phyloP scores from a whole-genome alignment of 768 basidiomycete genomes.

The Russula ochroleuca region DNA sequence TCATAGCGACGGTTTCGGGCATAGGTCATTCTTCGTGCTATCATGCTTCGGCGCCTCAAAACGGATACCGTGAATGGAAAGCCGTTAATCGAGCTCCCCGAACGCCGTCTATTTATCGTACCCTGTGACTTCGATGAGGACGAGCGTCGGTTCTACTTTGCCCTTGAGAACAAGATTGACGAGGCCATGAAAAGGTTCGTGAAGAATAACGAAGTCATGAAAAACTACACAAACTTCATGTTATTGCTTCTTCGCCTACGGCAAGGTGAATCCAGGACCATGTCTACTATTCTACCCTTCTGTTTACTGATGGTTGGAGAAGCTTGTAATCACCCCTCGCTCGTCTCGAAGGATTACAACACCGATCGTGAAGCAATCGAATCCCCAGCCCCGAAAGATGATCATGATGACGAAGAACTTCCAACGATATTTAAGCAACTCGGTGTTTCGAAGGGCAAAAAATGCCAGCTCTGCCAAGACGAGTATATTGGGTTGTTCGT shows the following conservation, averaged over 20 bases:
- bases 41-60: slow-evolving; percentile 91
- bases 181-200: slow-evolving; percentile 55
- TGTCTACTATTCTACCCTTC: not conserved
- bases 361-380: slow-evolving; percentile 75
- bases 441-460: slow-evolving; percentile 52
- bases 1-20: no score
- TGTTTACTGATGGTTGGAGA: not conserved
- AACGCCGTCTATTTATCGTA: slow-evolving; percentile 62
- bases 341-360: slow-evolving; percentile 74
- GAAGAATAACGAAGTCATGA: slow-evolving; percentile 44
- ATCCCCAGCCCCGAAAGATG: slow-evolving; percentile 48
- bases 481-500: slow-evolving; percentile 45
- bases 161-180: slow-evolving; percentile 64
- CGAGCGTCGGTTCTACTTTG: slow-evolving; percentile 76
- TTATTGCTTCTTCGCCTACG: slow-evolving; percentile 75
- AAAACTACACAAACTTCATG: slow-evolving; percentile 66
- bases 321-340: slow-evolving; percentile 89
- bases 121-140: slow-evolving; percentile 71
- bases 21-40: slow-evolving; percentile 72
- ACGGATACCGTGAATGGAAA: slow-evolving; percentile 70
- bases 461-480: slow-evolving; percentile 74
- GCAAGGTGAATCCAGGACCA: slow-evolving; percentile 58
- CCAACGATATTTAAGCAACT: slow-evolving; percentile 67
- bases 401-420: slow-evolving; percentile 63
- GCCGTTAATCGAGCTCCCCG: slow-evolving; percentile 75